phyloP scores from a whole-genome alignment of 805 yeast genomes.

The Saccharomycopsis capsularis region DNA sequence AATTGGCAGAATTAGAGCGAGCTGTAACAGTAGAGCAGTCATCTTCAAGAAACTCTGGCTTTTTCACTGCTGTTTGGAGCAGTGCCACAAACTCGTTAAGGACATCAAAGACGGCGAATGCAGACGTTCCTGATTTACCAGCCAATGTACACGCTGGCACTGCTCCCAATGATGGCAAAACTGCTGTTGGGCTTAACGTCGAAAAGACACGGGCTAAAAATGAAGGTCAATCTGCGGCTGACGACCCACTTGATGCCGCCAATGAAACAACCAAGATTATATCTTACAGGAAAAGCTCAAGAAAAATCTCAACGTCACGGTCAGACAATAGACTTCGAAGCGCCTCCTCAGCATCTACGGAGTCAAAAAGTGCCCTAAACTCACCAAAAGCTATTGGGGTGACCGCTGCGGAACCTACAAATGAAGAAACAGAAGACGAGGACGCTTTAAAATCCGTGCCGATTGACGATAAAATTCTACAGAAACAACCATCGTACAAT shows the following conservation, averaged over 20 bases:
- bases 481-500: slow-evolving; percentile 17
- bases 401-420: not conserved
- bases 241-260: not conserved
- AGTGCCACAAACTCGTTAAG: slow-evolving; percentile 11
- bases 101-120: not conserved
- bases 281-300: slow-evolving; percentile 17
- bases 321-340: not conserved
- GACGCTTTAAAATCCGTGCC: not conserved
- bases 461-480: not conserved
- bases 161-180: not conserved
- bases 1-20: too few species aligned
- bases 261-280: slow-evolving; percentile 17
- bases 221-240: not conserved
- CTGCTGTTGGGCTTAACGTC: not conserved
- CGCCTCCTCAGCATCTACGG: not conserved
- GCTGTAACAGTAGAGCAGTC: not conserved
- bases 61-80: slow-evolving; percentile 19
- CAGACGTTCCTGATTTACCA: too few species aligned
- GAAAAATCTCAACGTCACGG: slow-evolving; percentile 16
- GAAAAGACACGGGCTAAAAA: not conserved
- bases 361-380: not conserved
- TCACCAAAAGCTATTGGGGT: not conserved
- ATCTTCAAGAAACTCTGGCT: slow-evolving; percentile 8
- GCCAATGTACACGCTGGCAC: not conserved
- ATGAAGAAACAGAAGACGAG: not conserved